Conservation (phyloP, 2,329 filamentous ascomycete genomes). For the Monosporascus ibericus region DNA sequence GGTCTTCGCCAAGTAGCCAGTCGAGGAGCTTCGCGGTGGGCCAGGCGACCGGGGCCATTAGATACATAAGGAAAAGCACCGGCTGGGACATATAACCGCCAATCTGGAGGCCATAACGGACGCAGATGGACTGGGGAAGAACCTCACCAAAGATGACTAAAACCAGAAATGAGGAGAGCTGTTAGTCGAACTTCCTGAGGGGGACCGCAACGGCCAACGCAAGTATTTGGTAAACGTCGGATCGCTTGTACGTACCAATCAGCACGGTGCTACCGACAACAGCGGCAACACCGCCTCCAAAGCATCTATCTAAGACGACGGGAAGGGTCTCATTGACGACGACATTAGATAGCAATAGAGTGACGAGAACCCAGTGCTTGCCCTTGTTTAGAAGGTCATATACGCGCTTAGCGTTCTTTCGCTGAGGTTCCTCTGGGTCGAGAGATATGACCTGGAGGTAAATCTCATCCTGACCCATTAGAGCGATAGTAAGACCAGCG, state of each 20-base stretch:
- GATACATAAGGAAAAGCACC: conserved; percentile 84
- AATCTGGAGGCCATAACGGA: conserved; percentile 91
- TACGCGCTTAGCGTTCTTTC: conserved; percentile 77
- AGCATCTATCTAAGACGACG: conserved; percentile 87
- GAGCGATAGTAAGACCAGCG: conserved; percentile 83
- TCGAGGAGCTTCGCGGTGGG: conserved; percentile 94
- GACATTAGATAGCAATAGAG: conserved; percentile 88
- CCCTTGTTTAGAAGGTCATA: conserved; percentile 74
- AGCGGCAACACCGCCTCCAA: conserved; percentile 91
- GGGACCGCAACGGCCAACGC: no score
- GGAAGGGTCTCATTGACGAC: conserved; percentile 96
- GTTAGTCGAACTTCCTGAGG: no score
- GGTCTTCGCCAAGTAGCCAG: conserved; percentile 85
- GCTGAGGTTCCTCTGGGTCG: conserved; percentile 78
- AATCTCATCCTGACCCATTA: conserved; percentile 80
- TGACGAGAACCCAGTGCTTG: conserved; percentile 98
- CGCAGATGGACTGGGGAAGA: conserved; percentile 91
- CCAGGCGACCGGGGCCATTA: conserved; percentile 85
- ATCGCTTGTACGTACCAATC: conserved; percentile 60
- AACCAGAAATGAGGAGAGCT: conserved; percentile 13
- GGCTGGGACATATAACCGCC: conserved; percentile 89
- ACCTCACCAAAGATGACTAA: conserved; percentile 97
- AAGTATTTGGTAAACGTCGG: no score
- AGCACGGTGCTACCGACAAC: conserved; percentile 88
- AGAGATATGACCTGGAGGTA: conserved; percentile 92